A percentile compares a stretch with the other conserved stretches of the same genome.
phyloP scores from a whole-genome alignment of 768 basidiomycete genomes.

The Russula abietina region DNA sequence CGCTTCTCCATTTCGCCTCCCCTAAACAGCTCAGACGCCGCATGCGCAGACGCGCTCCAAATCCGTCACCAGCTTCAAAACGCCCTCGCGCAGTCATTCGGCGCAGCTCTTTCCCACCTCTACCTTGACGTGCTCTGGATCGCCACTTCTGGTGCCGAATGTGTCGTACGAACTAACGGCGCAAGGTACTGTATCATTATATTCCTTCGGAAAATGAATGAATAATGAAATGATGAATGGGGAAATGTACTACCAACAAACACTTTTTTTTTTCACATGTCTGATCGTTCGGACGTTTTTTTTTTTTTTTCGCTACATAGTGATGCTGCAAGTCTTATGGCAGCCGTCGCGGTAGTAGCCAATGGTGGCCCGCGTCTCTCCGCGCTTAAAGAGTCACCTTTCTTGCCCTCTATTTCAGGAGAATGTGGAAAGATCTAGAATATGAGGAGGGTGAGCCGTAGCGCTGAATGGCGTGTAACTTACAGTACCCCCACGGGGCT shows the following conservation, averaged over 20 bases:
- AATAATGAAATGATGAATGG: too few species aligned
- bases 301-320: too few species aligned
- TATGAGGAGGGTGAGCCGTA: not conserved
- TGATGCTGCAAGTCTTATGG: constrained; percentile 31
- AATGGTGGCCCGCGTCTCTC: constrained; percentile 27
- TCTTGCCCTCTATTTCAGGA: constrained; percentile 30
- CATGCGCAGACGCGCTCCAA: constrained; percentile 37
- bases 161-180: constrained; percentile 37
- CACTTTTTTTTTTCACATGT: not conserved
- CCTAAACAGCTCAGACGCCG: constrained; percentile 26
- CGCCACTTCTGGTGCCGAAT: constrained; percentile 36
- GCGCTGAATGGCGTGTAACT: not conserved
- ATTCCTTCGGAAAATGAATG: too few species aligned
- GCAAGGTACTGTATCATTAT: too few species aligned
- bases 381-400: constrained; percentile 30
- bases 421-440: constrained; percentile 10
- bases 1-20: constrained; percentile 40
- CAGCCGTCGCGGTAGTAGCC: constrained; percentile 29
- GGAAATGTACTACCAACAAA: too few species aligned
- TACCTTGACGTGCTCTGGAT: constrained; percentile 59
- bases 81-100: constrained; percentile 49
- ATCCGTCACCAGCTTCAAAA: constrained; percentile 54
- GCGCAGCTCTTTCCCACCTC: constrained; percentile 43
- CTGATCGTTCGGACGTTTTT: not conserved
- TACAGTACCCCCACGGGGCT: not conserved